Evolutionary conservation across 441 rosid species (phyloP), one percentile per base, ranked within the genome.

Genomic region (Syzygium malaccense): DNA sequence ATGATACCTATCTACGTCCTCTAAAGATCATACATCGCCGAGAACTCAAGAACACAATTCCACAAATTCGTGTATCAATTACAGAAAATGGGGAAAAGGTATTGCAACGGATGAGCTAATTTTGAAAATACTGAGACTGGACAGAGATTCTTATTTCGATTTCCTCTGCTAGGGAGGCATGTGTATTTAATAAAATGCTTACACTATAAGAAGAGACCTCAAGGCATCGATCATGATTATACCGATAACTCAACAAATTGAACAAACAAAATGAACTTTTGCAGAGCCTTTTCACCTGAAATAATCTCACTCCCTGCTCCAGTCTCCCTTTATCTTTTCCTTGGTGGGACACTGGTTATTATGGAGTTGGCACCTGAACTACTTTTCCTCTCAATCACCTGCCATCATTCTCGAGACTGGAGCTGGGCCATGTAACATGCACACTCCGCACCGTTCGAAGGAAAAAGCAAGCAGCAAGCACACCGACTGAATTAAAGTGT

Each of bases 231-330:
- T 85, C 91, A 88, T 84, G 85, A 86, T 88, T 71, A 90, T 66
- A 89, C 55, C 86, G 88, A 86, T 79, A 88, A 88, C 89, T 92
- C 92, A 93, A 91, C 87, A 87, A 91, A 92, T 89, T 83, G 62
- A 92, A 92, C 91, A 93, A 87, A 89, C 90, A 87, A 90, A 91
- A 88, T 71, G 87, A 90, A 90, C 91, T 88, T 87, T 89, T 83
- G 89, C 90, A 88, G 90, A 92, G 85, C 88, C 83, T 91, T 89
- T 92, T 94, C 93, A 93, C 95, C 95, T 93, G 92, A 89, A 85
- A 91, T 88, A 68, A 87, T 91, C 87, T 87, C 91, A 88, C 66
- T 66, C 86, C 87, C 92, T 86, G 89, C 91, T 88, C 91, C 91
- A 84, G 89, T 87, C 85, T 89, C 90, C 85, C 89, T 88, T 86